Base-by-base conservation (phyloP, 768 basidiomycete genomes). In the Amylocystis lapponica region DNA sequence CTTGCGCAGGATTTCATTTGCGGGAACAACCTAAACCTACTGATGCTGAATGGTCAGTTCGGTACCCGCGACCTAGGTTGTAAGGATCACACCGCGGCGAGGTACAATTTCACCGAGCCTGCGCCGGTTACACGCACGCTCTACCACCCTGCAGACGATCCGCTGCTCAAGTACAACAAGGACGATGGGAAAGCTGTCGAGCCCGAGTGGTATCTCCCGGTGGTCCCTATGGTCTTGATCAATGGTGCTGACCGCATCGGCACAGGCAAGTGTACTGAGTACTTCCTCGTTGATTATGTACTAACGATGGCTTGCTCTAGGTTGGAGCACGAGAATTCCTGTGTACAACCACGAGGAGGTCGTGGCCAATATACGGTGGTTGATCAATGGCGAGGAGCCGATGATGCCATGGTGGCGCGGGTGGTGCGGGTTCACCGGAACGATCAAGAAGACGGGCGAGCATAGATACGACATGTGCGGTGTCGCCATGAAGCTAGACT, bases 371-470 rank as follows among this genome's bases (percentile, higher is more conserved):
- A 65, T 99, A 26, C 82, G 87, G 12, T 74, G 87, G 5, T 66
- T 93, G 51, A 94, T 98, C 88, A 72, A 74, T 2, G 85, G 78
- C 31, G 86, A 96, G 65, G 88, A 90, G 50, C 75, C 81, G 0
- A 98, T 99, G 89, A 69, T 76, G 10, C 96, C 96, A 2, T 99
- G 96, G 96, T n/a, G n/a, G n/a, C n/a, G n/a, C n/a, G n/a, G n/a
- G n/a, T 98, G 90, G 87, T 81, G 92, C 40, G 94, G 95, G 22
- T 98, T 94, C 67, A 80, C 83, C 57, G 94, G 94, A 30, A 74
- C 83, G 27, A 86, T 98, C 65, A 90, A 81, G 66, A 76, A 77
- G 48, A 73, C 76, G 26, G 76, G 75, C 26, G 92, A 92, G 53
- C 80, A 92, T 71, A 95, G 87, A 65, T 93, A 85, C 59, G 86